phyloP scores from a whole-genome alignment of 306 rosid species.

The Vigna trinervia region DNA sequence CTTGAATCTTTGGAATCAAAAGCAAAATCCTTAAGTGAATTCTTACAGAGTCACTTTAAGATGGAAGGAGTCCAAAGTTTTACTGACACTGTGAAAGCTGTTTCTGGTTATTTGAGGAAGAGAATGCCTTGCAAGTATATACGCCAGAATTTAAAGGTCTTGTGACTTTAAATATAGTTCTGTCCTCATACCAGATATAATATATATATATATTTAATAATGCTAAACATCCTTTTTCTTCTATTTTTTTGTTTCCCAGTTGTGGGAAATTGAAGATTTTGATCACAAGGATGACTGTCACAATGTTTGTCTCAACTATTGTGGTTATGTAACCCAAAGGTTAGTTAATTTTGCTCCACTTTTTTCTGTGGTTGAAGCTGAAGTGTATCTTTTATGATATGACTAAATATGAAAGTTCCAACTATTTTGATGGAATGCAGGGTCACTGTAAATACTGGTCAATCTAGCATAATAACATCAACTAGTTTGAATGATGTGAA shows the following conservation, averaged over 20 bases:
- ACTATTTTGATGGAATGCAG: slow-evolving; percentile 54
- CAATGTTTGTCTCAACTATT: slow-evolving; percentile 71
- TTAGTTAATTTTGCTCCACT: slow-evolving; percentile 31
- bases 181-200: slow-evolving; percentile 21
- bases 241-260: slow-evolving; percentile 54
- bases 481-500: slow-evolving; percentile 59
- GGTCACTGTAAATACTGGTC: slow-evolving; percentile 58
- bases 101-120: slow-evolving; percentile 67
- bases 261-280: slow-evolving; percentile 72
- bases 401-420: slow-evolving; percentile 33
- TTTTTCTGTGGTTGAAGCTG: slow-evolving; percentile 32
- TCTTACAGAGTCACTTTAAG: slow-evolving; percentile 59
- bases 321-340: slow-evolving; percentile 69
- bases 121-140: slow-evolving; percentile 60
- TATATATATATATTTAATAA: slow-evolving; percentile 33
- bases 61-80: slow-evolving; percentile 61
- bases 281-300: slow-evolving; percentile 61
- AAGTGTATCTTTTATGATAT: slow-evolving; percentile 28
- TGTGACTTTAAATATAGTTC: slow-evolving; percentile 35
- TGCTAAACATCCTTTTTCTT: slow-evolving; percentile 37
- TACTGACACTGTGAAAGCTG: slow-evolving; percentile 51
- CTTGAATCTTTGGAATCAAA: slow-evolving; percentile 62
- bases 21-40: slow-evolving; percentile 62
- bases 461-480: slow-evolving; percentile 57
- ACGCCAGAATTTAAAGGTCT: slow-evolving; percentile 76